Evolutionary conservation across 768 basidiomycete species (phyloP).

Genomic region (Pleurotus salmoneostramineus): DNA sequence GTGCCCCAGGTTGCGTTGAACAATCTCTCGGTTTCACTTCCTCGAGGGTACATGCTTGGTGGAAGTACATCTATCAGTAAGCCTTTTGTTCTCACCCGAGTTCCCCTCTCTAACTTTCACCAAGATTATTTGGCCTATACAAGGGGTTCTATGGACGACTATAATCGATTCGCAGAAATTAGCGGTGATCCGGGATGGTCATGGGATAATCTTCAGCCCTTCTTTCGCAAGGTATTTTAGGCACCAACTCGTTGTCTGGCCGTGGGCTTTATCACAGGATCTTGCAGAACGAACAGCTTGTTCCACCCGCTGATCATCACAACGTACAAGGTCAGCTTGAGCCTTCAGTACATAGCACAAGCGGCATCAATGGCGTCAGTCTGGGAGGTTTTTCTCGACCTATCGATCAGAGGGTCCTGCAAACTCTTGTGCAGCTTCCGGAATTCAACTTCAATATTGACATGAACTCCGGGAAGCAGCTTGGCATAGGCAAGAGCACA

Average conservation of each 20-base stretch:
- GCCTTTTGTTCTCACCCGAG: neutral
- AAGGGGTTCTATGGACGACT: conserved; percentile 23
- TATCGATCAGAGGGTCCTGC: conserved; percentile 17
- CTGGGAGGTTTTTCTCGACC: conserved; percentile 16
- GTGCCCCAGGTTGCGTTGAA: conserved; percentile 14
- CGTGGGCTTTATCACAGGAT: neutral
- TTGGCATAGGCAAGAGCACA: conserved; percentile 23
- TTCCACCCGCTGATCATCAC: conserved; percentile 22
- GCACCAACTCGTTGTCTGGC: neutral
- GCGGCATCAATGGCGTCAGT: conserved; percentile 21
- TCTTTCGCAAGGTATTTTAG: conserved; percentile 18
- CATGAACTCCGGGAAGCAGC: conserved; percentile 22
- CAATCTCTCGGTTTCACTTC: conserved; percentile 11
- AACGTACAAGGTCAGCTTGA: conserved; percentile 23
- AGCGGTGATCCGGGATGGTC: conserved; percentile 25
- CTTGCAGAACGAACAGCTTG: conserved; percentile 23
- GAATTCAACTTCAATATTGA: conserved; percentile 25
- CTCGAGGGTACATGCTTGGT: conserved; percentile 17
- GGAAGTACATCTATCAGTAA: conserved; percentile 14
- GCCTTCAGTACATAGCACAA: conserved; percentile 20
- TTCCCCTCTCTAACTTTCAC: neutral
- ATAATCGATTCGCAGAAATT: conserved; percentile 17
- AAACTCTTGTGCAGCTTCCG: conserved; percentile 12
- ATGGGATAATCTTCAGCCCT: conserved; percentile 21
- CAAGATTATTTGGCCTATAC: conserved; percentile 19